Conservation (phyloP, 331 rosid genomes). For the Pyrus hybrid region DNA sequence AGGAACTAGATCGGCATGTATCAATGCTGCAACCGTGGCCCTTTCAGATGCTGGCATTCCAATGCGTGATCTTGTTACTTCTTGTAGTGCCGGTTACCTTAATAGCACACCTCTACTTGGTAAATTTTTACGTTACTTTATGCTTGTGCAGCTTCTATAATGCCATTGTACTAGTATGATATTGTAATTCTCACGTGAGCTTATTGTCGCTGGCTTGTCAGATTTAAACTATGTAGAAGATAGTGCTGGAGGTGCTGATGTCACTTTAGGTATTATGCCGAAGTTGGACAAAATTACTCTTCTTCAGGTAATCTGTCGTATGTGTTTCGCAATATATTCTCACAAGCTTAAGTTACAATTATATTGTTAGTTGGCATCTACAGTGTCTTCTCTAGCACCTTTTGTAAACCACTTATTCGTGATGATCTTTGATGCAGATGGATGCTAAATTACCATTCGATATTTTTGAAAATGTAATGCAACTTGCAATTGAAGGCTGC, state of each 20-base stretch:
- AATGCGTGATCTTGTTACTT: constrained; percentile 86
- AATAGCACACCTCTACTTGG: constrained; percentile 80
- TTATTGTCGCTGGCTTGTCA: constrained; percentile 17
- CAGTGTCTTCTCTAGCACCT: background rate
- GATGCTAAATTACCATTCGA: constrained; percentile 84
- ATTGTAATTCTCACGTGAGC: background rate
- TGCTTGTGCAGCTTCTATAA: background rate
- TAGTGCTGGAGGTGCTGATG: constrained; percentile 97
- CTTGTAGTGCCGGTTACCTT: constrained; percentile 89
- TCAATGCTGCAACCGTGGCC: constrained; percentile 92
- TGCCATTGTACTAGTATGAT: too few relatives aligned
- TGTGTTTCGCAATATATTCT: background rate
- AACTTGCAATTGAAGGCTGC: constrained; percentile 90
- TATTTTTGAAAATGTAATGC: constrained; percentile 75
- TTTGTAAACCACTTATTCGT: constrained; percentile 5
- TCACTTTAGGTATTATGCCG: constrained; percentile 73
- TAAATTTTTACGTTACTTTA: constrained; percentile 14
- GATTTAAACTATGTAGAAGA: constrained; percentile 91
- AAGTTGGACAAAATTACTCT: constrained; percentile 81
- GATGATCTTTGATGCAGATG: constrained; percentile 42
- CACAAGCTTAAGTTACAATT: background rate
- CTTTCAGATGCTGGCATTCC: constrained; percentile 97
- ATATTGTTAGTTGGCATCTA: background rate
- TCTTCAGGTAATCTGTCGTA: constrained; percentile 53
- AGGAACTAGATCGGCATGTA: constrained; percentile 95